Evolutionary conservation across 495 filamentous ascomycete genomes (phyloP).

Genomic region (Tuber melanosporum): DNA sequence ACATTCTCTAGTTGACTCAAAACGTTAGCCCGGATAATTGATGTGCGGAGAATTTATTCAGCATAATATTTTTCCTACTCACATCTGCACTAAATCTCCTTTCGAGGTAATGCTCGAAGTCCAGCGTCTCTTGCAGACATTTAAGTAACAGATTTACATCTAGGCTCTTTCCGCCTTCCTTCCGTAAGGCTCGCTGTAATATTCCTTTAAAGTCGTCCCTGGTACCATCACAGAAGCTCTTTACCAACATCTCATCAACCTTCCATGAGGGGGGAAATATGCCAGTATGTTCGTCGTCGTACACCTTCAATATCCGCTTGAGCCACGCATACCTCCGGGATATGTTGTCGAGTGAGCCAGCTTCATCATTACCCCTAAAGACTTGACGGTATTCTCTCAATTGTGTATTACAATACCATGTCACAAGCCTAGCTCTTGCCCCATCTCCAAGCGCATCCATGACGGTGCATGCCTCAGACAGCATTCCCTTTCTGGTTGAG

Average conservation of each 20-base stretch:
- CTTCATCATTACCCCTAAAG: slow-evolving; percentile 89
- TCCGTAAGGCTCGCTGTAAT: slow-evolving; percentile 73
- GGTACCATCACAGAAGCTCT: slow-evolving; percentile 89
- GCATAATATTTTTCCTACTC: slow-evolving; percentile 28
- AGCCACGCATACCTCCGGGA: slow-evolving; percentile 94
- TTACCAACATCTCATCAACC: slow-evolving; percentile 84
- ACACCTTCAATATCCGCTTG: slow-evolving; percentile 87
- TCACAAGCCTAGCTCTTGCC: slow-evolving; percentile 73
- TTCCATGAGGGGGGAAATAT: slow-evolving; percentile 88
- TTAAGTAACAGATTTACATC: slow-evolving; percentile 89
- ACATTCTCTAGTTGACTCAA: slow-evolving; percentile 56
- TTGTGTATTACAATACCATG: slow-evolving; percentile 98
- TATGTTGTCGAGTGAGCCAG: slow-evolving; percentile 94
- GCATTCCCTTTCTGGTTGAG: slow-evolving; percentile 57
- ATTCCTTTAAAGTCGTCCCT: slow-evolving; percentile 93
- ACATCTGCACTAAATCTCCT: slow-evolving; percentile 68
- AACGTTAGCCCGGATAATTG: slow-evolving; percentile 10
- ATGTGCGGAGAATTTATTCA: background rate
- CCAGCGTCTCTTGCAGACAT: slow-evolving; percentile 91
- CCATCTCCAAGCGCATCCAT: slow-evolving; percentile 93
- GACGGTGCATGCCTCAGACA: slow-evolving; percentile 82
- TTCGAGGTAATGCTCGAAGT: slow-evolving; percentile 92
- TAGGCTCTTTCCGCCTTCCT: slow-evolving; percentile 67
- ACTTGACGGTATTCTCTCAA: slow-evolving; percentile 91
- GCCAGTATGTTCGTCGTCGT: slow-evolving; percentile 83